Conservation (phyloP, 371 early-diverging fungal genomes). For the Haplosporangium sp. region DNA sequence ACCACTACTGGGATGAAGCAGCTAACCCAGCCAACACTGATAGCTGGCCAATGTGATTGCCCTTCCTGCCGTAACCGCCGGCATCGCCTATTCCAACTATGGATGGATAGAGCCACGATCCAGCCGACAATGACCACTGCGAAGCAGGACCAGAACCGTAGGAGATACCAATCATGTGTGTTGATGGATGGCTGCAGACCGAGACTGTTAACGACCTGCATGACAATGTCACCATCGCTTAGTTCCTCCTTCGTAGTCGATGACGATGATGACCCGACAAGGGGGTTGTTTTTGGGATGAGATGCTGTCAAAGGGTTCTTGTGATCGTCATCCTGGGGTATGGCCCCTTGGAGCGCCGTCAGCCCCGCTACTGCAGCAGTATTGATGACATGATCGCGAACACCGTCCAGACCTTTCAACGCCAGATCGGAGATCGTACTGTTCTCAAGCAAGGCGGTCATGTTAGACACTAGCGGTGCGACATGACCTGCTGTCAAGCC, state of each 20-base stretch:
- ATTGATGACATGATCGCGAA: too few species aligned
- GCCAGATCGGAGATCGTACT: constrained; percentile 1
- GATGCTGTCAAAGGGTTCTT: too few species aligned
- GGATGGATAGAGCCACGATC: constrained; percentile 29
- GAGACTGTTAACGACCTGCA: constrained; percentile 48
- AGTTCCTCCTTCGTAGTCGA: neutral
- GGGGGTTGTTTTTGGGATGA: neutral
- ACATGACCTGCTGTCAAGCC: constrained; percentile 26
- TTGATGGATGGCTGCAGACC: constrained; percentile 47
- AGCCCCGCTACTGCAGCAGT: too few species aligned
- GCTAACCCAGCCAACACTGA: constrained; percentile 62
- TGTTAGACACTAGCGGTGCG: constrained; percentile 26
- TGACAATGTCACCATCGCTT: constrained; percentile 39
- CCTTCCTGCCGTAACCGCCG: constrained; percentile 31
- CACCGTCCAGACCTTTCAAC: too few species aligned
- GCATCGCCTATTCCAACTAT: constrained; percentile 43
- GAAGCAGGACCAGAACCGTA: constrained; percentile 47
- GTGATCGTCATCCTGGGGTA: too few species aligned
- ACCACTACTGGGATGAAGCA: constrained; percentile 71
- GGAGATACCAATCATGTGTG: constrained; percentile 48
- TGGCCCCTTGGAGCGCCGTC: too few species aligned
- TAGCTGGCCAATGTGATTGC: constrained; percentile 18
- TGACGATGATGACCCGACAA: neutral
- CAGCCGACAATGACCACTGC: constrained; percentile 31
- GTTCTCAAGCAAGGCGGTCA: constrained; percentile 16